Evolutionary conservation across 352 stramenopile species (phyloP), one percentile per base, ranked within the genome.

Genomic region (Pythium monospermum): DNA sequence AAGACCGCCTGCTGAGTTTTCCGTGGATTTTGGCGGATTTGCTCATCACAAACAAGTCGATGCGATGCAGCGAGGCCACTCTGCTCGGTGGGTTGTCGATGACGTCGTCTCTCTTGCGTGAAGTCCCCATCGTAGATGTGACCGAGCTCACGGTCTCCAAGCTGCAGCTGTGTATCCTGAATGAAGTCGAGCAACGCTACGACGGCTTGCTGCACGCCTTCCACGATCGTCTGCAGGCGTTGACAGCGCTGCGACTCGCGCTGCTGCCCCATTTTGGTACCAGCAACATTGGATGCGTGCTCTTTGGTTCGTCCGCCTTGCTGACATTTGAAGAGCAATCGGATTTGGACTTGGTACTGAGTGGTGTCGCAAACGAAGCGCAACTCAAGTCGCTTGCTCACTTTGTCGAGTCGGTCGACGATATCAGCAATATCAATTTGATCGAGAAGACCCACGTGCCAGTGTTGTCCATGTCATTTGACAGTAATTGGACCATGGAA

Each of bases 261-360:
- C 63, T 91, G 49, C 51, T 60, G 18, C 48, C 51, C 0, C 66
- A 71, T 19, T 59, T 84, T 27, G 53, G 49, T 2, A 33, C 39
- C 6, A 28, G 38, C 15, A 19, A 70, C 65, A 23, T 78, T 60
- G 52, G 62, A 53, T 56, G 59, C 68, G 44, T 66, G 15, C 58
- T 90, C 8, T 90, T 88, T 33, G 81, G 81, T 0, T 91, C 81
- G 13, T 88, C 81, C 27, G 69, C 64, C 3, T 47, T 91, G 28
- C 57, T 91, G 6, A 88, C 76, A 4, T 90, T 90, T 59, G 81
- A 91, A 44, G 69, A 80, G 16, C 68, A 88, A 39, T 91, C 81
- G 0, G 81, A 91, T 60, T 49, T 91, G 12, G 81, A 90, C 46
- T 63, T 89, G 10, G 75, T 89, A 59, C 43, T 85, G 33, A 5